phyloP scores from a whole-genome alignment of 768 basidiomycete genomes.

The Mycena amicta region DNA sequence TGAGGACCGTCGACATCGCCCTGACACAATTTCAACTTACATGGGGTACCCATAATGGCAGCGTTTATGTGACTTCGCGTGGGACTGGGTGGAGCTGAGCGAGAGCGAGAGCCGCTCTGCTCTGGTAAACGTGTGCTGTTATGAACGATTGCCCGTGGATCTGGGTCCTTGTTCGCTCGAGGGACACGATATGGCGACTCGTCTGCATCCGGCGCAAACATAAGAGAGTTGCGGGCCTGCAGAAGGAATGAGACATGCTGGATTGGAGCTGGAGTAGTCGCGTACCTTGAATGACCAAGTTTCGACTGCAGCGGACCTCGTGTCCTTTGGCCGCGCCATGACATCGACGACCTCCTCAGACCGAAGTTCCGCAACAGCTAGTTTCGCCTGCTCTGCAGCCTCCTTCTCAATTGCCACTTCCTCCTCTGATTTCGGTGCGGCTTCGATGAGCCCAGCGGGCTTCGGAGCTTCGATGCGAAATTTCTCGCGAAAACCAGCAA shows the following conservation, averaged over 20 bases:
- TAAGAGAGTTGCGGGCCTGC: constrained; percentile 90
- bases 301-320: constrained; percentile 70
- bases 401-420: constrained; percentile 30
- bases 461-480: constrained; percentile 64
- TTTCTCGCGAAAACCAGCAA: constrained; percentile 67
- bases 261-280: not conserved
- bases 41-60: constrained; percentile 90
- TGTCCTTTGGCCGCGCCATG: constrained; percentile 80
- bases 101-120: constrained; percentile 56
- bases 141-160: constrained; percentile 72
- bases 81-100: constrained; percentile 80
- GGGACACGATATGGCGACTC: constrained; percentile 69
- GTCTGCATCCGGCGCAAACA: constrained; percentile 95
- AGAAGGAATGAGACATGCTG: too few species aligned
- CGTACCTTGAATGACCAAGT: constrained; percentile 81
- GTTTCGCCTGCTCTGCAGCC: constrained; percentile 26
- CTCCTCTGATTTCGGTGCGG: constrained; percentile 28
- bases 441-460: constrained; percentile 56
- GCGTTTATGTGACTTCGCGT: constrained; percentile 89
- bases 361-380: constrained; percentile 8
- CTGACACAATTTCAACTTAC: constrained; percentile 48
- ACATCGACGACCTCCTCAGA: constrained; percentile 52
- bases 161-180: constrained; percentile 34
- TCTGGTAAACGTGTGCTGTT: constrained; percentile 79
- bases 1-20: not conserved